These are phyloP conservation scores for Fusarium sp. DNA, from an alignment of 2,329 filamentous ascomycete genomes.

Conservation along the genomic window DNA sequence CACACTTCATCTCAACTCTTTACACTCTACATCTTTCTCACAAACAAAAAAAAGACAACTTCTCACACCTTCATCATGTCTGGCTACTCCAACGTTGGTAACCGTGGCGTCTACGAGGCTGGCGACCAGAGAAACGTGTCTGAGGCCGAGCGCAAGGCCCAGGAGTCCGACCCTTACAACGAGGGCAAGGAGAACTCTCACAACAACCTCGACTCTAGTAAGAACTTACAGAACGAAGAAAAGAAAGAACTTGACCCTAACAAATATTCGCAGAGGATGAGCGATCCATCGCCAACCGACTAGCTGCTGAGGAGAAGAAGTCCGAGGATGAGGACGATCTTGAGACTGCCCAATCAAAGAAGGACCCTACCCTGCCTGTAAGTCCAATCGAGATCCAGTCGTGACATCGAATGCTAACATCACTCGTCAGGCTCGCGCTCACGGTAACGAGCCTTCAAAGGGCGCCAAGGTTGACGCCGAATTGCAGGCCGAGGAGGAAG, in stretches of 20 bases:
- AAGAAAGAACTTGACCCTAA: conserved; percentile 55
- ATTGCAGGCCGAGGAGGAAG: conserved; percentile 75
- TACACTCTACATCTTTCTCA: neutral
- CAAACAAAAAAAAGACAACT: neutral
- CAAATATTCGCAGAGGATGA: conserved; percentile 68
- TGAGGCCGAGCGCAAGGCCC: conserved; percentile 61
- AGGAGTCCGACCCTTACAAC: conserved; percentile 75
- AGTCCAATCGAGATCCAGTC: conserved; percentile 38
- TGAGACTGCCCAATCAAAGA: conserved; percentile 59
- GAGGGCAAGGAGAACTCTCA: conserved; percentile 80
- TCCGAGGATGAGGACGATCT: conserved; percentile 60
- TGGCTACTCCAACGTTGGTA: conserved; percentile 74
- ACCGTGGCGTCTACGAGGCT: conserved; percentile 74
- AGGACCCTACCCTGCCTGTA: conserved; percentile 72
- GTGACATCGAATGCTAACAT: conserved; percentile 9
- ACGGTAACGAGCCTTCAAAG: conserved; percentile 79
- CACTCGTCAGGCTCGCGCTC: conserved; percentile 66
- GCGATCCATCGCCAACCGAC: conserved; percentile 77
- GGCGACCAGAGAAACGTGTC: conserved; percentile 79
- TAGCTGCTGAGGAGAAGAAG: conserved; percentile 68
- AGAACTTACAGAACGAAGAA: conserved; percentile 39
- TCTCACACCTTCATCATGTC: conserved; percentile 47
- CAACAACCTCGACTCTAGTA: conserved; percentile 77
- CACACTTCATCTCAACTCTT: conserved; percentile 9
- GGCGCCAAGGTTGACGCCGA: conserved; percentile 79